Conservation (phyloP, 176 grass and related monocot genomes). For the Ampelocalamus luodianensis region DNA sequence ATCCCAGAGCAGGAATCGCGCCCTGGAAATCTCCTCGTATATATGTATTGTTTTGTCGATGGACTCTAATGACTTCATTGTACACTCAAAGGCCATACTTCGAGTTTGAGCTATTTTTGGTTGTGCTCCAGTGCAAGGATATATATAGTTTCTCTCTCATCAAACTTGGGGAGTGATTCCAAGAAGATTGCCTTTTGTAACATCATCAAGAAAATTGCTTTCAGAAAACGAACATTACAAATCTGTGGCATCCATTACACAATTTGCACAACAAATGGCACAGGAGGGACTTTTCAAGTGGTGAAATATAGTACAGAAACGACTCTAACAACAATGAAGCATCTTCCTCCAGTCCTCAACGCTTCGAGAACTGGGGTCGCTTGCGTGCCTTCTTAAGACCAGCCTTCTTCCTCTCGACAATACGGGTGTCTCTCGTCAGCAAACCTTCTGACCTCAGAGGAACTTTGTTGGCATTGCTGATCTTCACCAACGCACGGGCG, state of each 20-base stretch:
- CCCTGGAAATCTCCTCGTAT: not conserved
- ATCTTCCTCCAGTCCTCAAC: slow-evolving; percentile 70
- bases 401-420: slow-evolving; percentile 98
- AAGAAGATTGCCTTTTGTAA: slow-evolving; percentile 19
- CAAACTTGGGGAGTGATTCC: not conserved
- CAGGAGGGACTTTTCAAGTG: not conserved
- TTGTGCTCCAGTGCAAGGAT: not conserved
- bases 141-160: not conserved
- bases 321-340: slow-evolving; percentile 33
- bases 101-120: not conserved
- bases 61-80: not conserved
- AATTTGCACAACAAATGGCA: slow-evolving; percentile 42
- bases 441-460: slow-evolving; percentile 79
- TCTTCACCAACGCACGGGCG: slow-evolving; percentile 80
- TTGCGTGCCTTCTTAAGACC: slow-evolving; percentile 96
- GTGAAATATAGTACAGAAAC: slow-evolving; percentile 31
- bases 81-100: not conserved
- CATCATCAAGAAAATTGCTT: slow-evolving; percentile 38
- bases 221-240: slow-evolving; percentile 46
- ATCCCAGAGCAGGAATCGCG: not conserved
- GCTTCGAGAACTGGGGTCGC: slow-evolving; percentile 90
- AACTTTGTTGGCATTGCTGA: slow-evolving; percentile 66
- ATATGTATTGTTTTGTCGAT: not conserved
- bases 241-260: slow-evolving; percentile 40
- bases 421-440: slow-evolving; percentile 85